phyloP scores from a whole-genome alignment of 345 rosid species.

The Dipteronia sinensis region DNA sequence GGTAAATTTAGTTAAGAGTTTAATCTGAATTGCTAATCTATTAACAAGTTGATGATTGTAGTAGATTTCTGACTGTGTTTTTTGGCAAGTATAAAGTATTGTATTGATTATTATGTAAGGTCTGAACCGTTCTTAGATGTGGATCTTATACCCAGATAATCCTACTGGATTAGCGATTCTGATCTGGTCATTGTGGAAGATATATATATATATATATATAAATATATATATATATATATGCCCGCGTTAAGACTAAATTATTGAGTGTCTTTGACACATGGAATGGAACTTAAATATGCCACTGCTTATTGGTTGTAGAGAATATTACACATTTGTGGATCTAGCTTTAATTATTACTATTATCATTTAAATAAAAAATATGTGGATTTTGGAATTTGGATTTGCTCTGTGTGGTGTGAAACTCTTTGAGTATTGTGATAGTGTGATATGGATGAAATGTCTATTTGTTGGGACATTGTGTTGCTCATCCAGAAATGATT shows the following conservation, averaged over 20 bases:
- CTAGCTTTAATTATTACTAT: not conserved
- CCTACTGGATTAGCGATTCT: not conserved
- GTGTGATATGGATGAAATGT: not conserved
- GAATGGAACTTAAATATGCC: not conserved
- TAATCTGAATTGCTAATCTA: no score
- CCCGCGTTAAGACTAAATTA: not conserved
- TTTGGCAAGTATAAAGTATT: not conserved
- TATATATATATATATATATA: no score
- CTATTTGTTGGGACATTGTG: constrained; percentile 1
- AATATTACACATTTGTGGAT: not conserved
- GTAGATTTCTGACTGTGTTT: not conserved
- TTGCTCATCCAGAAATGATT: constrained; percentile 13
- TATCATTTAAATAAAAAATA: not conserved
- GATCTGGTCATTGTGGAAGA: not conserved
- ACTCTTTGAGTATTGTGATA: not conserved
- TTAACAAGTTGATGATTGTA: no score
- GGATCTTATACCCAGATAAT: not conserved
- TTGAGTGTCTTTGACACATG: not conserved
- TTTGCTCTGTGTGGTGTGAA: not conserved
- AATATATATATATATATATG: no score
- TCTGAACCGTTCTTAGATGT: not conserved
- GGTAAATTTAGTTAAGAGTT: no score
- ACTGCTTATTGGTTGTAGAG: not conserved
- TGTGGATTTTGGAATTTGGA: not conserved
- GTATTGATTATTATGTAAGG: not conserved